Base-by-base conservation (phyloP, 148 eudicot species). In the Camellia sinensis region DNA sequence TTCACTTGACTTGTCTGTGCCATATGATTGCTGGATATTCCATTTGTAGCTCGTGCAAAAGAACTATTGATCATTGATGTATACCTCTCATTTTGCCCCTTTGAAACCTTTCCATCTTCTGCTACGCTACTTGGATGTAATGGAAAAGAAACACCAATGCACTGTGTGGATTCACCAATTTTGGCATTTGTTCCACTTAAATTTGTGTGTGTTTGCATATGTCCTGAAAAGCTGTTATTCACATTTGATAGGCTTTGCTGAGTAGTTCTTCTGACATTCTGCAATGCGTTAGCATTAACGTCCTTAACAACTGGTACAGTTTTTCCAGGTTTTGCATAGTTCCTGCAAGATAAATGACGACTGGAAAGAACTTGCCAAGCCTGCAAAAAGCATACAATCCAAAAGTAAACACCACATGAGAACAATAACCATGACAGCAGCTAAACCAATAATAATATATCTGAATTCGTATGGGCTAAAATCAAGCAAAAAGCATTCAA, bases 321-420 rank as follows among this genome's bases (percentile, higher is more conserved):
- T 90, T 85, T 91, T 57, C 98, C 98, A 70, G 94, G 97, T 84
- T 82, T 90, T 48, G 80, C 77, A 79, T 90, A 92, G 81, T 74
- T 91, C 84, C 84, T 87, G 78, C 87, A 78, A 84, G 93, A 80
- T 48, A 94, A 74, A 74, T 92, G 89, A 81, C 92, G 88, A 77
- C 80, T 86, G 46, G 92, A 91, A 75, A 97, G 91, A 72, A 87
- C 85, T 84, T 89, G 85, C 98, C 98, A 97, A 65, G 95, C 95
- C 99, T 97, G 92, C 83, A 83, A 86, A 74, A 82, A 71, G 67
- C 22, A 37, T 41, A 60, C 54, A 78, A 77, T 79, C 68, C 63
- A 69, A 75, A 82, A 37, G 52, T 41, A 57, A 78, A 74, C 43
- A 69, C 60, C 65, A 52, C 44, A 19, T 13, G 22, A 69, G 45